Conservation (phyloP, 2,329 filamentous ascomycete genomes). For the Neurospora sp. region DNA sequence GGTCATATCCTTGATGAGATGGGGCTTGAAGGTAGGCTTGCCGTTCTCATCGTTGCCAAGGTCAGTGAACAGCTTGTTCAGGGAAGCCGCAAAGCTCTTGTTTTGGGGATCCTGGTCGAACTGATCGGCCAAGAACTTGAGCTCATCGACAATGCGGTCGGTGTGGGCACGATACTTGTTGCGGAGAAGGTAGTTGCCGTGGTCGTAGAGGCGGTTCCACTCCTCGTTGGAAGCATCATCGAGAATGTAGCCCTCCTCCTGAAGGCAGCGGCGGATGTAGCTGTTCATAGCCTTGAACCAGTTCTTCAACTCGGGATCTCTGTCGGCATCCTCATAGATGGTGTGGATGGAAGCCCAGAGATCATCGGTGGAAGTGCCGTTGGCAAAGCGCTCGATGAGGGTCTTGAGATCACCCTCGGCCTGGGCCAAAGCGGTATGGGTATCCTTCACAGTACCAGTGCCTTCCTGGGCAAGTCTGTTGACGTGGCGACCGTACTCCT, state of each 20-base stretch:
- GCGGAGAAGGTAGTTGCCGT: conserved; percentile 76
- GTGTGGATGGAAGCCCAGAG: conserved; percentile 75
- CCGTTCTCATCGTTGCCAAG: conserved; percentile 82
- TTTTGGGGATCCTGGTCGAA: conserved; percentile 86
- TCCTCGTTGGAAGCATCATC: conserved; percentile 68
- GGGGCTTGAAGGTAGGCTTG: conserved; percentile 82
- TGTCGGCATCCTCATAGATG: conserved; percentile 79
- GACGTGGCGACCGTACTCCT: conserved; percentile 72
- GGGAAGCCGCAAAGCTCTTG: conserved; percentile 61
- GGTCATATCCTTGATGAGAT: conserved; percentile 79
- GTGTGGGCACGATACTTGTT: conserved; percentile 82
- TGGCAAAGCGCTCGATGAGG: conserved; percentile 90
- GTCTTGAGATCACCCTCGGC: conserved; percentile 77
- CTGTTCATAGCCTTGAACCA: conserved; percentile 77
- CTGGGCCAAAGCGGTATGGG: conserved; percentile 54
- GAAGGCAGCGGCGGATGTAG: conserved; percentile 73
- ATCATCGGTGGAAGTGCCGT: conserved; percentile 81
- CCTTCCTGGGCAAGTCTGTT: conserved; percentile 54
- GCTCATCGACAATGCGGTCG: conserved; percentile 75
- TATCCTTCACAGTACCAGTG: conserved; percentile 60
- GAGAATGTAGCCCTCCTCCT: conserved; percentile 86
- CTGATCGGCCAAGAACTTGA: conserved; percentile 81
- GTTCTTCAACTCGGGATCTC: conserved; percentile 71
- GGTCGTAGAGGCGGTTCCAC: conserved; percentile 78
- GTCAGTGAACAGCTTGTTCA: conserved; percentile 77